Evolutionary conservation across 2,329 filamentous ascomycete species (phyloP).

Genomic region (Aspergillus puulaauensis): DNA sequence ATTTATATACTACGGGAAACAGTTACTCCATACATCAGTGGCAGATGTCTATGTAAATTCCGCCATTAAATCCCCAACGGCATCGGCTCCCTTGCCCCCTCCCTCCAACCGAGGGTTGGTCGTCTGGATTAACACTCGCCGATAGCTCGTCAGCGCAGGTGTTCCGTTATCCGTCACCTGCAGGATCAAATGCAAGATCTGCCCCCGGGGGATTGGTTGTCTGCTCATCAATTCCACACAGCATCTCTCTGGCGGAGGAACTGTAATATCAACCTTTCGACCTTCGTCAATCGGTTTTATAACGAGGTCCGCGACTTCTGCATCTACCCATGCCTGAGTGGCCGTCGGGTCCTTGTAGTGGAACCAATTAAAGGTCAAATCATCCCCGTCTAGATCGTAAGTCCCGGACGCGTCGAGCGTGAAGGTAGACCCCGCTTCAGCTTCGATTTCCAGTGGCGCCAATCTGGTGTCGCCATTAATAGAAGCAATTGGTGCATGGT

Average conservation of each 20-base stretch:
- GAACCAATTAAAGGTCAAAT: conserved; percentile 23
- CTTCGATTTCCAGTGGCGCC: conserved; percentile 15
- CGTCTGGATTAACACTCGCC: conserved; percentile 23
- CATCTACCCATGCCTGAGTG: conserved; percentile 14
- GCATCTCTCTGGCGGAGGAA: conserved; percentile 19
- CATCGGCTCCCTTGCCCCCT: conserved; percentile 5
- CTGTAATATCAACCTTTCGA: conserved; percentile 14
- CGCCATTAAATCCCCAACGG: conserved; percentile 6
- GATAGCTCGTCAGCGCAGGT: conserved; percentile 22
- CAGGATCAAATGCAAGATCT: conserved; percentile 21
- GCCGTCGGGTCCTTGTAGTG: conserved; percentile 22
- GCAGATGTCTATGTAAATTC: neutral
- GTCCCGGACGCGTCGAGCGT: conserved; percentile 22
- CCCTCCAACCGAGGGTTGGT: conserved; percentile 13
- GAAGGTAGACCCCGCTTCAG: conserved; percentile 18
- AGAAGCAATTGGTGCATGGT: conserved; percentile 14
- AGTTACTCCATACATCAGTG: neutral
- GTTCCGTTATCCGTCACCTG: conserved; percentile 22
- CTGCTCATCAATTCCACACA: conserved; percentile 17
- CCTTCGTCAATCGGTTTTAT: conserved; percentile 14
- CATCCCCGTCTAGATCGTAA: conserved; percentile 23
- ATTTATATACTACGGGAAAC: too few species aligned
- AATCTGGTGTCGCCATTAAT: conserved; percentile 7
- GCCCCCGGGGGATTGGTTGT: conserved; percentile 6
- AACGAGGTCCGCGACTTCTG: conserved; percentile 17